Conservation (phyloP, 768 basidiomycete genomes). For the Boletus reticulatus region DNA sequence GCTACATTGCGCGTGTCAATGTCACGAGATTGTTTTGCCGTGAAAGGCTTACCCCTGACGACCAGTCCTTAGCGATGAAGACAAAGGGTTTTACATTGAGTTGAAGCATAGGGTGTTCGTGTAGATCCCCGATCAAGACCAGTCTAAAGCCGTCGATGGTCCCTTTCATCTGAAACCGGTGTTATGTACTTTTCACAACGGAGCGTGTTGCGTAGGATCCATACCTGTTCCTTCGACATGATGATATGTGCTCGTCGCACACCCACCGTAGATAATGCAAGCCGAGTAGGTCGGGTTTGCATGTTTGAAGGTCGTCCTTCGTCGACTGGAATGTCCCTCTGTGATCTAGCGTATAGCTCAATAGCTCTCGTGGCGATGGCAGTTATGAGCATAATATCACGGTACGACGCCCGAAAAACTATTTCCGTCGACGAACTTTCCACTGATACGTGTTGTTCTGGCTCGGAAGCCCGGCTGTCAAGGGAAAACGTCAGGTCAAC, state of each 20-base stretch:
- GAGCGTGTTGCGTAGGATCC: slow-evolving; percentile 7
- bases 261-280: slow-evolving; percentile 3
- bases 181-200: slow-evolving; percentile 1
- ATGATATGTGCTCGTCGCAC: slow-evolving; percentile 41
- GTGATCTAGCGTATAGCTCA: slow-evolving; percentile 60
- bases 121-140: slow-evolving; percentile 90
- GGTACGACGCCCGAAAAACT: slow-evolving; percentile 91
- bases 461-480: slow-evolving; percentile 74
- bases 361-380: slow-evolving; percentile 85
- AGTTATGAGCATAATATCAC: slow-evolving; percentile 88
- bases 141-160: slow-evolving; percentile 90
- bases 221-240: slow-evolving; percentile 82
- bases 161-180: slow-evolving; percentile 62
- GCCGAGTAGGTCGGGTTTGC: not conserved
- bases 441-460: slow-evolving; percentile 75
- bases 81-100: slow-evolving; percentile 83
- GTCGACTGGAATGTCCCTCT: slow-evolving; percentile 17
- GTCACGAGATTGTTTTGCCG: not conserved
- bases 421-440: slow-evolving; percentile 81
- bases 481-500: slow-evolving; percentile 84
- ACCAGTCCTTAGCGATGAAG: slow-evolving; percentile 88
- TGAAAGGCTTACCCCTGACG: slow-evolving; percentile 63
- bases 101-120: slow-evolving; percentile 94
- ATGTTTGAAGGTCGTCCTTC: slow-evolving; percentile 8
- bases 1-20: slow-evolving; percentile 39